Percentiles rank a stretch among this genome's conserved stretches.
phyloP scores from a whole-genome alignment of 202 grass and related monocot species.

The Dendrocalamus latiflorus region DNA sequence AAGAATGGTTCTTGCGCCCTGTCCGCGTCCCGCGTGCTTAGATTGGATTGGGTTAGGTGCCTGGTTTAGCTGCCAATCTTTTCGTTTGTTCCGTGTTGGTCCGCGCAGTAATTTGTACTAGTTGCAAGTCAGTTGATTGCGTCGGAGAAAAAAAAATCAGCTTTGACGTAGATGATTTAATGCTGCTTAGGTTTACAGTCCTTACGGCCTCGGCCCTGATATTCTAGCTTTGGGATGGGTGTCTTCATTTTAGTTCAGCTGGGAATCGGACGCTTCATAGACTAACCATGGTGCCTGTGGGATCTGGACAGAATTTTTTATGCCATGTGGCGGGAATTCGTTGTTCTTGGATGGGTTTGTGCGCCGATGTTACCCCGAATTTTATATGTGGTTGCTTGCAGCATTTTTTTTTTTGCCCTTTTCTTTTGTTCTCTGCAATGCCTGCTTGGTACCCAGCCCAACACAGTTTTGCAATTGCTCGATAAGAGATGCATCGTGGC shows the following conservation, averaged over 20 bases:
- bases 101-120: not conserved
- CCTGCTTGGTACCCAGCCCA: not conserved
- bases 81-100: not conserved
- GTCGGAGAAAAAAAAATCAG: not conserved
- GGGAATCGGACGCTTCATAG: not conserved
- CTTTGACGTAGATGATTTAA: slow-evolving; percentile 4
- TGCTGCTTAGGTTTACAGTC: not conserved
- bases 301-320: not conserved
- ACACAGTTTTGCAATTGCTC: not conserved
- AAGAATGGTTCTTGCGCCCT: not conserved
- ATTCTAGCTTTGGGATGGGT: not conserved
- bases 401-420: not conserved
- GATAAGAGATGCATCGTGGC: not conserved
- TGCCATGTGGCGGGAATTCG: not conserved
- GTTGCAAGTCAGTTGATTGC: not conserved
- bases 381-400: not conserved
- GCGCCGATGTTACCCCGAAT: not conserved
- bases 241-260: not conserved
- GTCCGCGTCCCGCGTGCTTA: not conserved
- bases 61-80: not conserved
- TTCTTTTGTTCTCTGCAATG: not conserved
- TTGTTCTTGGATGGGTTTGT: not conserved
- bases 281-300: not conserved
- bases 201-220: not conserved
- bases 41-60: not conserved